These are phyloP conservation scores for Apiospora pterosperma DNA, from an alignment of 2,329 filamentous ascomycete species.

Conservation along the genomic window DNA sequence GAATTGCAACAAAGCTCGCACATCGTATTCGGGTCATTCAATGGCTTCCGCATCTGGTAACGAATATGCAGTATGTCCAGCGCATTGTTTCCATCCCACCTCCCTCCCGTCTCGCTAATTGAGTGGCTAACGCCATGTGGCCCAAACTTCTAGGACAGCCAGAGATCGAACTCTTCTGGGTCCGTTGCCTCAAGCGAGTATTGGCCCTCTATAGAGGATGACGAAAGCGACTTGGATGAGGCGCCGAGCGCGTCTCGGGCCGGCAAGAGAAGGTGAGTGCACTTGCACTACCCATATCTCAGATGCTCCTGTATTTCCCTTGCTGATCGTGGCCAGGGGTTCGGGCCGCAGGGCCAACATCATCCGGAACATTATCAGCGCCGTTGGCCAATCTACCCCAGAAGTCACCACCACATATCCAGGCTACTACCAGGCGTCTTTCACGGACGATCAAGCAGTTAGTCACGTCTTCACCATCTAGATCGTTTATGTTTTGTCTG, in stretches of 20 bases:
- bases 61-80: background rate
- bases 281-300: background rate
- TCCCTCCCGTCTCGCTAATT: background rate
- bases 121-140: background rate
- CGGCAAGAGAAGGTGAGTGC: background rate
- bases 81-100: background rate
- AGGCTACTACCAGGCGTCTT: background rate
- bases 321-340: background rate
- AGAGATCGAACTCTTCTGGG: background rate
- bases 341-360: background rate
- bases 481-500: background rate
- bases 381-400: background rate
- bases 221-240: background rate
- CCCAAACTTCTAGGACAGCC: background rate
- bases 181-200: background rate
- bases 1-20: background rate
- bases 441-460: background rate
- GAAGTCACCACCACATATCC: background rate
- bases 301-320: background rate
- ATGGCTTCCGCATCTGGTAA: conserved; percentile 1
- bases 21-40: background rate
- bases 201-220: background rate
- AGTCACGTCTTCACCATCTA: background rate
- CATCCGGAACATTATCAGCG: background rate
- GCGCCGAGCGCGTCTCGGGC: background rate